These are phyloP conservation scores for Suillus paluster DNA, from an alignment of 768 basidiomycete species.

Conservation along the genomic window DNA sequence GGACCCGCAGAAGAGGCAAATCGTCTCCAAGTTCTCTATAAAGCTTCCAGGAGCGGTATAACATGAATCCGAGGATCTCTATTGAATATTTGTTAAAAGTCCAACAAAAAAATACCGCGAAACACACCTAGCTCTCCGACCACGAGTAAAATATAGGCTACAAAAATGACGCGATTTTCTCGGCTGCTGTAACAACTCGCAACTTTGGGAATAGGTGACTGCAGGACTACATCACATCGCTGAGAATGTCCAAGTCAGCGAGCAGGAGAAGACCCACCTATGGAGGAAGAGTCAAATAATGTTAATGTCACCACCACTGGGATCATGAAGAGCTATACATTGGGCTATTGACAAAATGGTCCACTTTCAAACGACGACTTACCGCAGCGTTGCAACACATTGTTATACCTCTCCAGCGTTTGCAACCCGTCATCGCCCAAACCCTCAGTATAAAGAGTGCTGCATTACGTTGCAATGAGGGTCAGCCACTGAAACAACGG, in stretches of 20 bases:
- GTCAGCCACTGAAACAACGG: not conserved
- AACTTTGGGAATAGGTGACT: not conserved
- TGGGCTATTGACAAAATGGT: not conserved
- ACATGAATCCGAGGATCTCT: not conserved
- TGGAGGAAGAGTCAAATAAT: constrained; percentile 1
- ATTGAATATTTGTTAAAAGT: not conserved
- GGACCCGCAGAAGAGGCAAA: not conserved
- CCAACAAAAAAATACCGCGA: not conserved
- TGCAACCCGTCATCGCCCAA: not conserved
- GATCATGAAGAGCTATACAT: not conserved
- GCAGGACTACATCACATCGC: not conserved
- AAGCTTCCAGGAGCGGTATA: not conserved
- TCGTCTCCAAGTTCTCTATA: not conserved
- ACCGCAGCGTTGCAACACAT: not conserved
- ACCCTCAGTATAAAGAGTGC: not conserved
- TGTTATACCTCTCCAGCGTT: not conserved
- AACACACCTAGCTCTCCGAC: not conserved
- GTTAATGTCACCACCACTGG: not conserved
- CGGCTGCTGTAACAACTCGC: not conserved
- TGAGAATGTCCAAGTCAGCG: not conserved
- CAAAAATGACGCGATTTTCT: not conserved
- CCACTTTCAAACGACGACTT: not conserved
- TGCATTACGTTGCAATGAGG: not conserved
- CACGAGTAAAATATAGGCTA: not conserved
- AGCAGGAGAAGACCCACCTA: not conserved